Base-by-base conservation (phyloP, 176 grass and related monocot species). In the Lolium perenne region DNA sequence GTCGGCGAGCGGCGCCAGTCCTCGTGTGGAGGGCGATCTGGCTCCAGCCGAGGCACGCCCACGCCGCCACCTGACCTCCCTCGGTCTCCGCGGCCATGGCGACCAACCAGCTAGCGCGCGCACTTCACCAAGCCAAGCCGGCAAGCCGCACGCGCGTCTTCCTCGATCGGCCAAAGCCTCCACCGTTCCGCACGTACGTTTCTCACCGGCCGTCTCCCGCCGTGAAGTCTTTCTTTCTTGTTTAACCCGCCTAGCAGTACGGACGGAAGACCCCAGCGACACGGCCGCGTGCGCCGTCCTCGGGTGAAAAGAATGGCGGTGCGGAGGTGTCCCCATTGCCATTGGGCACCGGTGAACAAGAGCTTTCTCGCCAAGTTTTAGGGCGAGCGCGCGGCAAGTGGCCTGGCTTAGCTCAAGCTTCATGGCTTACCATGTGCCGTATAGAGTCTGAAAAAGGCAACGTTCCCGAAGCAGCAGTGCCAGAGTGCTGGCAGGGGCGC, bases 1-100 rank as follows among this genome's bases (percentile, higher is more conserved):
- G 54, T 56, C 54, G 54, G 54, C 54, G 54, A 56, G 54, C 54
- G 17, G 6, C 16, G 26, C 9, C 20, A 59, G 50, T 38, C 67
- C 76, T 80, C 68, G 87, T 85, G 82, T 56, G 25, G 14, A 61
- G 81, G 68, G 69, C 32, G 8, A 51, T 15, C 68, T 14, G 47
- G 47, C 14, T 10, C 20, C 21, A n/a, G 62, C 29, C 71, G 68
- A 76, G 18, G 55, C 56, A 15, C 17, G 25, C 49, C 46, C 58
- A 10, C 18, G 35, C 81, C 68, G 38, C 68, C 68, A 66, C 13
- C 16, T 47, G 41, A 54, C 15, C 15, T 5, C 73, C 48, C 74
- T 79, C 86, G 54, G 74, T 71, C 87, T 63, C 81, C 81, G 32
- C 80, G 72, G 61, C 80, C 35, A 82, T 17, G 15, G 53, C 54